A percentile compares a stretch with the other conserved stretches of the same genome.
Evolutionary conservation across 2,329 filamentous ascomycete species (phyloP).

Genomic region (Conoideocrella luteorostrata): DNA sequence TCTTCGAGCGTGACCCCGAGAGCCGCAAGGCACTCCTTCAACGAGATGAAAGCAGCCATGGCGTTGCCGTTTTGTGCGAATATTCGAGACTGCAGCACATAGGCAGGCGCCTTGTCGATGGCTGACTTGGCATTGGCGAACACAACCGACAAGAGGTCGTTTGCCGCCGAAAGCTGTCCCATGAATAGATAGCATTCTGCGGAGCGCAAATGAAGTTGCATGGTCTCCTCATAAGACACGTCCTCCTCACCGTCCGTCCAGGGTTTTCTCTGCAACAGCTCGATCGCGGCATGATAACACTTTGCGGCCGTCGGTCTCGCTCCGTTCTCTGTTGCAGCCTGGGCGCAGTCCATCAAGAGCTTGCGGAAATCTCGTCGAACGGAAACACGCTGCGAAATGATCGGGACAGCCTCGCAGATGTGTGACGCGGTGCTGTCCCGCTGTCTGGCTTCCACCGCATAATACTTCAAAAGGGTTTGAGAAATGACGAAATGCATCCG

Average conservation of each 20-base stretch:
- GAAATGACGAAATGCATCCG: conserved; percentile 92
- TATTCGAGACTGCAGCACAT: conserved; percentile 75
- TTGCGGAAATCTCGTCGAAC: conserved; percentile 63
- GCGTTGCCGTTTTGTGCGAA: conserved; percentile 69
- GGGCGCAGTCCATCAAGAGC: conserved; percentile 72
- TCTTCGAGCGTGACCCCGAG: conserved; percentile 62
- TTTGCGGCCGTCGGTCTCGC: conserved; percentile 75
- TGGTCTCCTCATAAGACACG: conserved; percentile 78
- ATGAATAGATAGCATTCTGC: conserved; percentile 81
- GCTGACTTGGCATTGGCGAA: conserved; percentile 64
- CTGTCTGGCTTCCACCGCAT: conserved; percentile 50
- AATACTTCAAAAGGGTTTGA: conserved; percentile 71
- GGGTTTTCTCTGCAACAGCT: conserved; percentile 69
- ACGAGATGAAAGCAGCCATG: conserved; percentile 57
- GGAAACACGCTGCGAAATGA: conserved; percentile 62
- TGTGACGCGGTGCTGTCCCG: conserved; percentile 74
- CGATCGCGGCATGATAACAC: conserved; percentile 72
- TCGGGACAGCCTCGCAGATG: conserved; percentile 68
- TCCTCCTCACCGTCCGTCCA: conserved; percentile 69
- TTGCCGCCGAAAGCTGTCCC: conserved; percentile 61
- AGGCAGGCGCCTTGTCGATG: conserved; percentile 77
- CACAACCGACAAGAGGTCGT: conserved; percentile 61
- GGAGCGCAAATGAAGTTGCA: conserved; percentile 69
- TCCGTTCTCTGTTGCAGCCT: conserved; percentile 72
- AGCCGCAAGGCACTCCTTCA: conserved; percentile 65